These are phyloP conservation scores for Paragyromitra xinjiangensis DNA, from an alignment of 495 filamentous ascomycete species.

Conservation along the genomic window DNA sequence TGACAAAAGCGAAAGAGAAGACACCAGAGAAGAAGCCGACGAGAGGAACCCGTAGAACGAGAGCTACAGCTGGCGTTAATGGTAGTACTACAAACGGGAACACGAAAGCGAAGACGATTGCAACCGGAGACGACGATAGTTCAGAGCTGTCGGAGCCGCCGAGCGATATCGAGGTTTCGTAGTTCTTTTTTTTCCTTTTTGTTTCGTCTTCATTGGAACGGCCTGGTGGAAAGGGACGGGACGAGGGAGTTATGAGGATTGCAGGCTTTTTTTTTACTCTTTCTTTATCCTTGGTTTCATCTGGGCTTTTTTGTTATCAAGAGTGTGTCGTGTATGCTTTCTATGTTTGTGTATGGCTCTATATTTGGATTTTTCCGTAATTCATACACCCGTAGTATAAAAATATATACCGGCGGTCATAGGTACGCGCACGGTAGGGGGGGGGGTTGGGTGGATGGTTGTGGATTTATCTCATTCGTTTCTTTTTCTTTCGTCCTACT, in stretches of 20 bases:
- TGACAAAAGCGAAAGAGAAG: constrained; percentile 25
- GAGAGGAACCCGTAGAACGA: constrained; percentile 31
- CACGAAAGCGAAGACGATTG: neutral
- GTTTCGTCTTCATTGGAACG: constrained; percentile 6
- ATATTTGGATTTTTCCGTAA: constrained; percentile 9
- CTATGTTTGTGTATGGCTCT: constrained; percentile 30
- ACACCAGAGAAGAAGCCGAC: constrained; percentile 30
- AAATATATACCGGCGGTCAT: constrained; percentile 12
- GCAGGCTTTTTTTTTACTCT: constrained; percentile 7
- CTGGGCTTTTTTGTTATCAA: constrained; percentile 17
- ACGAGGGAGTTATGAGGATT: constrained; percentile 7
- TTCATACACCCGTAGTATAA: constrained; percentile 26
- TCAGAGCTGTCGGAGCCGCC: constrained; percentile 50
- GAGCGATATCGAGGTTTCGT: constrained; percentile 44
- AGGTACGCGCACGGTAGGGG: neutral
- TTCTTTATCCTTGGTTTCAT: neutral
- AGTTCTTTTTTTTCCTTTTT: neutral
- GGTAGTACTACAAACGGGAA: constrained; percentile 42
- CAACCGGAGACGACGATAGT: constrained; percentile 39
- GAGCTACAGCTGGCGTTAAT: constrained; percentile 31
- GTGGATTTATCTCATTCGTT: neutral
- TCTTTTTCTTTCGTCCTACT: neutral
- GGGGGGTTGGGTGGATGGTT: neutral
- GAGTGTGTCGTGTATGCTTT: constrained; percentile 7
- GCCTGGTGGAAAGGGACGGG: neutral